Base-by-base conservation (phyloP, 1,284 basidiomycete genomes). In the Erythrobasidium hasegawianum region DNA sequence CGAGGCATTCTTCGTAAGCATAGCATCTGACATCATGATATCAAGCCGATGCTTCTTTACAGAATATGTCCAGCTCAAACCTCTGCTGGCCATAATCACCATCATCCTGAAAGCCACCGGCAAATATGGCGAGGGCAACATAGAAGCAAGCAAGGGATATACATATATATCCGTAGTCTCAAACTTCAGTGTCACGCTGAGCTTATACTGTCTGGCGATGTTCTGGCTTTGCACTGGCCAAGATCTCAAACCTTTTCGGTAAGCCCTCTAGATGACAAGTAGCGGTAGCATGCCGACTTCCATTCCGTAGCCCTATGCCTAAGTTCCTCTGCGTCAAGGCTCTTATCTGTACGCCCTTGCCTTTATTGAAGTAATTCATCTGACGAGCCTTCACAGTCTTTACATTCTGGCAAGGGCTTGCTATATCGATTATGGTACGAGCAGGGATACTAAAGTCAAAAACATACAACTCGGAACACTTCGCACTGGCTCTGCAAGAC, bases 1-100 rank as follows among this genome's bases (percentile, higher is more conserved):
- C 84, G 95, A 20, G 95, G 95, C 4, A 92, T 97, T 27, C 80
- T 97, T 53, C 95, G 93, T 96, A 72, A 73, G 86, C 84, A 11
- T 5, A 40, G 3, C 47, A 61, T 39, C 38, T 54, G 59, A 38
- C 20, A 10, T 45, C 24, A 8, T 4, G 29, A 22, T 27, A 13
- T 38, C 8, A 49, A n/a, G 33, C 20, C 43, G 27, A 61, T n/a
- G n/a, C 22, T 26, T 27, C 13, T 50, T 14, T 45, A 40, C 72
- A 95, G 91, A 98, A 82, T 98, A 98, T 76, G 95, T 97, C 2
- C 93, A 97, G 77, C 82, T 98, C 68, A 98, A 98, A 75, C 95
- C 95, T 0, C 76, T 95, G 0, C 82, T 98, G 0, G 94, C 95
- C 0, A 76, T 89, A 0, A 85, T 84, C 0, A 97, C 91, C 0